phyloP scores from a whole-genome alignment of 2,329 filamentous ascomycete genomes.

The Elsinoe arachidis region DNA sequence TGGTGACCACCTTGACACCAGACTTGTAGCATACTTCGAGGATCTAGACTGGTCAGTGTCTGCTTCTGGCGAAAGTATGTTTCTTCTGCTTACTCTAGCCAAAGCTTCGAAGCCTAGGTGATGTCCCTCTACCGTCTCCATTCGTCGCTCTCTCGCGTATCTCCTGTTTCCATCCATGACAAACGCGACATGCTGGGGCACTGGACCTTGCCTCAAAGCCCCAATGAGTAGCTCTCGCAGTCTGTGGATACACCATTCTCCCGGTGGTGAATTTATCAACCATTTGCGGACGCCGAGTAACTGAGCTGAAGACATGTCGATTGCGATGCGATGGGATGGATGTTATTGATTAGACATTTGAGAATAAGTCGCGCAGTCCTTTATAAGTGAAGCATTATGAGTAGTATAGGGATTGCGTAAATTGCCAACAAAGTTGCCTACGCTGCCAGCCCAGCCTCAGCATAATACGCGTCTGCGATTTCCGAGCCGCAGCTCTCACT shows the following conservation, averaged over 20 bases:
- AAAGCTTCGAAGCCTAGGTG: conserved; percentile 92
- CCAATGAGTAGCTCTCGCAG: conserved; percentile 80
- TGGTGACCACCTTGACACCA: conserved; percentile 90
- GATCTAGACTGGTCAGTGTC: conserved; percentile 43
- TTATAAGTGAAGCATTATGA: neutral
- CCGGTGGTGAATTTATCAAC: conserved; percentile 78
- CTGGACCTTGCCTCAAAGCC: conserved; percentile 77
- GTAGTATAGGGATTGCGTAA: neutral
- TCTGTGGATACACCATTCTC: conserved; percentile 76
- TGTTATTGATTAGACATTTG: neutral
- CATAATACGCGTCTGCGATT: conserved; percentile 4
- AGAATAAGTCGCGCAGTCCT: neutral
- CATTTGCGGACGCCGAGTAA: conserved; percentile 59
- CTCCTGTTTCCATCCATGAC: conserved; percentile 98
- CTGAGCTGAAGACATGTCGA: conserved; percentile 38
- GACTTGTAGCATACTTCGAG: conserved; percentile 98
- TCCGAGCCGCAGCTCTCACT: neutral
- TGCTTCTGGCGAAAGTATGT: neutral
- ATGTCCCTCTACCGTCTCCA: conserved; percentile 94
- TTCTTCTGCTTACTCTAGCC: conserved; percentile 57
- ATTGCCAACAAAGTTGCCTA: conserved; percentile 10
- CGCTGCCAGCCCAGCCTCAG: conserved; percentile 10
- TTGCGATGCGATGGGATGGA: neutral
- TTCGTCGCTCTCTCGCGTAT: conserved; percentile 80
- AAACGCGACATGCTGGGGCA: conserved; percentile 95